Evolutionary conservation across 441 rosid genomes (phyloP).

Genomic region (Bocquillonia castaneifolia): DNA sequence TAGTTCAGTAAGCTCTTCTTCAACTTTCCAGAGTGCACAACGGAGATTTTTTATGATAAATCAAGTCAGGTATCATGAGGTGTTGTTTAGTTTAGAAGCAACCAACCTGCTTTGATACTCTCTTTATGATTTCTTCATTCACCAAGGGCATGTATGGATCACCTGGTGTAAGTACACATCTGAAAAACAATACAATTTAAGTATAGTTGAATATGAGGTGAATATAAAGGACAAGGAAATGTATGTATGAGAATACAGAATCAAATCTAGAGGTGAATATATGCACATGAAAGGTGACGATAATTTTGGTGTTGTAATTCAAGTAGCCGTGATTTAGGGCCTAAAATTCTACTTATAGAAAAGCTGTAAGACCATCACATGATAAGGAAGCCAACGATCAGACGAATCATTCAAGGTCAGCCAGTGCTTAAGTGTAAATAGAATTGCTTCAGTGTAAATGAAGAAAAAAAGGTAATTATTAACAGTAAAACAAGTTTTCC

Average conservation of each 20-base stretch:
- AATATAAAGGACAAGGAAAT: neutral
- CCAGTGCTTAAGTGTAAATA: neutral
- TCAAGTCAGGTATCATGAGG: neutral
- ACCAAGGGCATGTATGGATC: slow-evolving; percentile 91
- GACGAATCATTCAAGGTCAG: neutral
- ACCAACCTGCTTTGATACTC: slow-evolving; percentile 78
- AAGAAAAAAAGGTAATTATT: slow-evolving; percentile 4
- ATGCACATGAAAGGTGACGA: neutral
- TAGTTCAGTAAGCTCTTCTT: neutral
- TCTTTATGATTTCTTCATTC: slow-evolving; percentile 75
- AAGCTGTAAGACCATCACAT: neutral
- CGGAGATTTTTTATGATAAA: neutral
- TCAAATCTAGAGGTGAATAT: neutral
- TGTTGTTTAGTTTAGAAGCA: slow-evolving; percentile 6
- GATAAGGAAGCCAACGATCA: neutral
- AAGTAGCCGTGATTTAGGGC: neutral
- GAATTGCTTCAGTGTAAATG: neutral
- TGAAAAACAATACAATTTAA: slow-evolving; percentile 32
- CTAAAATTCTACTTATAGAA: neutral
- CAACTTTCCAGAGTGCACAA: neutral
- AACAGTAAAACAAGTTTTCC: slow-evolving; percentile 17
- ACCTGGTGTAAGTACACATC: slow-evolving; percentile 92
- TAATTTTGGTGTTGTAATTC: neutral
- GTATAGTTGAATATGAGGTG: neutral
- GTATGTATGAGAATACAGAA: neutral